A percentile compares a stretch with the other conserved stretches of the same genome.
Conservation (phyloP, 164 flowering plant species). For the Vitis labrusca region DNA sequence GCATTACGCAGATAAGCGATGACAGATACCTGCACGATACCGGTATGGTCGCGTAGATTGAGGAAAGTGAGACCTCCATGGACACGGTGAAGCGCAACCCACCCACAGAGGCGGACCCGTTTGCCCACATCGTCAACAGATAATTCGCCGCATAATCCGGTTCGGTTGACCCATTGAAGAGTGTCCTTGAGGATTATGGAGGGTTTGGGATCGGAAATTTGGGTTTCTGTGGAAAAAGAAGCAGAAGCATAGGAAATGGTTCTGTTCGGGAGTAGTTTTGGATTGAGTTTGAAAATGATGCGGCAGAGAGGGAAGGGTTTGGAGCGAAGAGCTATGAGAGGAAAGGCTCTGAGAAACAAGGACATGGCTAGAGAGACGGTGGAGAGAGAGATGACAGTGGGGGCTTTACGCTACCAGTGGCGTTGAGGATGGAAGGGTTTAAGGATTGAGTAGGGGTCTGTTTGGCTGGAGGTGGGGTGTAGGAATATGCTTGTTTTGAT, state of each 20-base stretch:
- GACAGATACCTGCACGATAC: slow-evolving; percentile 69
- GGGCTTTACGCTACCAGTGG: too few species aligned
- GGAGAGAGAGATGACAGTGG: background rate
- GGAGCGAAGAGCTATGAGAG: slow-evolving; percentile 24
- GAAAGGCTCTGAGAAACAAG: slow-evolving; percentile 22
- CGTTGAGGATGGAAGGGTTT: background rate
- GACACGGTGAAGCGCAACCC: slow-evolving; percentile 92
- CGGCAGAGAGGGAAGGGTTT: slow-evolving; percentile 21
- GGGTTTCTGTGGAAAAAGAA: slow-evolving; percentile 32
- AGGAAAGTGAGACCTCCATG: slow-evolving; percentile 93
- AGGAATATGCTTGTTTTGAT: too few species aligned
- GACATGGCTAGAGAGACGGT: slow-evolving; percentile 5
- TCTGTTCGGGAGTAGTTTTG: slow-evolving; percentile 6
- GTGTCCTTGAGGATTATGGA: slow-evolving; percentile 18
- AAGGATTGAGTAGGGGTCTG: background rate
- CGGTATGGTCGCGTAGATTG: slow-evolving; percentile 85
- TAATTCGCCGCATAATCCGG: slow-evolving; percentile 65
- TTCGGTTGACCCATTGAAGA: slow-evolving; percentile 75
- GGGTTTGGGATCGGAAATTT: slow-evolving; percentile 18
- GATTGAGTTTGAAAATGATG: slow-evolving; percentile 11
- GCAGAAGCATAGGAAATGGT: slow-evolving; percentile 9
- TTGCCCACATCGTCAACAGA: slow-evolving; percentile 59
- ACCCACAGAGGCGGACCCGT: slow-evolving; percentile 84
- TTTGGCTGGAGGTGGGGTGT: too few species aligned
- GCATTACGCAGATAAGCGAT: too few species aligned